Evolutionary conservation across 1,284 basidiomycete species (phyloP).

Genomic region (Farysia itapuensis): DNA sequence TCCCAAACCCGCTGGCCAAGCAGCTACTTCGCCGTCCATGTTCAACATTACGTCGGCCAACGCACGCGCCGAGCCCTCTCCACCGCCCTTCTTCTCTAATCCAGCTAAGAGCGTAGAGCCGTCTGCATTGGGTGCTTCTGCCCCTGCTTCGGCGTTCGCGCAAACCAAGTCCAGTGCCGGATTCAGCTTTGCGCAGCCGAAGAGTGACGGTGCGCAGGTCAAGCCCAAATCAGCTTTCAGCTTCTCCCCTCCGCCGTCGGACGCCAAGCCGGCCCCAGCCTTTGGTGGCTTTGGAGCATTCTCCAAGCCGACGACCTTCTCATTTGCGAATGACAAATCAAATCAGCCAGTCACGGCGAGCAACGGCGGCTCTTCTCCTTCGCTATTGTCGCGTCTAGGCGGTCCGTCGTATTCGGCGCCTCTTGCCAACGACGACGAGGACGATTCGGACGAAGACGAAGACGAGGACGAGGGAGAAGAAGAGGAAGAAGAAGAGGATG

Average conservation of each 20-base stretch:
- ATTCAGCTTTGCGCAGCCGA: constrained; percentile 11
- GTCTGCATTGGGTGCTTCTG: constrained; percentile 4
- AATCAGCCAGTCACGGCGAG: too few species aligned
- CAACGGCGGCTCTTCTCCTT: too few species aligned
- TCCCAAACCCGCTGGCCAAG: constrained; percentile 3
- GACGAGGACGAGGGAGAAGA: constrained; percentile 63
- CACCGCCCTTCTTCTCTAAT: too few species aligned
- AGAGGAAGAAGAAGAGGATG: constrained; percentile 65
- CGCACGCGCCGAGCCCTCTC: too few species aligned
- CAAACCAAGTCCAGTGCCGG: constrained; percentile 10
- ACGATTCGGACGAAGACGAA: constrained; percentile 1
- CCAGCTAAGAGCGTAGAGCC: too few species aligned
- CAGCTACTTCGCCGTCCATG: constrained; percentile 2
- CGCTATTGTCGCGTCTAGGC: neutral
- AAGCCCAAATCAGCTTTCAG: neutral
- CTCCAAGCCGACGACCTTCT: too few species aligned
- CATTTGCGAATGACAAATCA: too few species aligned
- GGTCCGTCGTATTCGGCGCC: neutral
- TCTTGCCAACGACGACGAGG: neutral
- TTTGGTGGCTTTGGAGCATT: too few species aligned
- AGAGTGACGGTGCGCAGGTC: neutral
- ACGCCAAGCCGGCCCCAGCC: too few species aligned
- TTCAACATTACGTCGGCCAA: constrained; percentile 28
- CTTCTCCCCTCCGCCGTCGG: too few species aligned
- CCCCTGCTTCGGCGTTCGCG: constrained; percentile 20